Evolutionary conservation across 2,329 filamentous ascomycete species (phyloP), one percentile per base, ranked within the genome.

Genomic region (Stromatinia cepivora): DNA sequence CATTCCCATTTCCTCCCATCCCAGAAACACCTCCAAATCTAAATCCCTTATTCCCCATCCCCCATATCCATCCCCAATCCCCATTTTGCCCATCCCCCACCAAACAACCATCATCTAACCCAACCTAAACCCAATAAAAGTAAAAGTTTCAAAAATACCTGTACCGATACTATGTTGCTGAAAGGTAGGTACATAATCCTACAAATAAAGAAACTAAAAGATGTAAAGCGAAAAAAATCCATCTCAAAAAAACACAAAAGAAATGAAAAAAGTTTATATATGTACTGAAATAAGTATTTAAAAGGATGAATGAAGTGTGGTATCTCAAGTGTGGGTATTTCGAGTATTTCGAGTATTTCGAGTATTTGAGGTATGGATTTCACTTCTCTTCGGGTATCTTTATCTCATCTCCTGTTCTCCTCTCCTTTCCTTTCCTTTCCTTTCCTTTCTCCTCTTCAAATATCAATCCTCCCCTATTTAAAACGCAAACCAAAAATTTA

Each of bases 381-480:
- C 8, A 34, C 53, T 54, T 54, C 17, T 54, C 52, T 54, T 54
- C 53, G 53, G 53, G 53, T 54, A 54, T 54, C 31, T 54, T 54
- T 10, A 54, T 54, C 53, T 54, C 15, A 9, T 54, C 17, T 54
- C 52, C 25, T 28, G 28, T 31, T 15, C 11, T 54, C 31, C 11
- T 34, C 9, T 54, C 20, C 17, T 54, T 10, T 31, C 28, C 53
- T 54, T 34, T 20, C 52, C 6, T 31, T 53, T 53, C 52, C 52
- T 28, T 17, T 20, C 52, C 50, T 31, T 34, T 17, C 17, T 28
- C 52, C 28, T 34, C 31, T 31, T 54, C 28, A 20, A 54, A 54
- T 10, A 9, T 10, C 20, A 54, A 54, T 28, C 52, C 52, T 34
- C 20, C 53, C 28, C 17, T 39, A 39, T 11, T 11, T 4, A 39